phyloP scores from a whole-genome alignment of 345 rosid species.

The Chamaenerion angustifolium region DNA sequence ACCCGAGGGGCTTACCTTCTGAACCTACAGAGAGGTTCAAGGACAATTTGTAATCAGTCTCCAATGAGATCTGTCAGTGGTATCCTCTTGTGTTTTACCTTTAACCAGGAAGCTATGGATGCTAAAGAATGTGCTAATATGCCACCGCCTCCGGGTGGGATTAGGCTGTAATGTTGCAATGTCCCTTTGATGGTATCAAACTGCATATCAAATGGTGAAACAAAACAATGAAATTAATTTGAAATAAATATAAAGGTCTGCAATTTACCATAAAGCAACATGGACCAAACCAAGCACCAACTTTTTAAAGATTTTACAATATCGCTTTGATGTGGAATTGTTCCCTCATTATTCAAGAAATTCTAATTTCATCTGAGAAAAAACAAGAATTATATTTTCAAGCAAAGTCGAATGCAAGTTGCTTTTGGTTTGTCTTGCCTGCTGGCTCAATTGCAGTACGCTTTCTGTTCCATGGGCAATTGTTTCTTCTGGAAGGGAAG shows the following conservation, averaged over 20 bases:
- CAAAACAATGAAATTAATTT: not conserved
- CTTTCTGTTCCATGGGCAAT: constrained; percentile 60
- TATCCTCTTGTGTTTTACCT: constrained; percentile 25
- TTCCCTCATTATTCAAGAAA: too few species aligned
- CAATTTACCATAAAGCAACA: not conserved
- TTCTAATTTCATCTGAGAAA: too few species aligned
- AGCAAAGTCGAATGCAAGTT: too few species aligned
- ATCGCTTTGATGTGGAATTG: too few species aligned
- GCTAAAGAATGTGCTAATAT: constrained; percentile 73
- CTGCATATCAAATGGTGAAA: constrained; percentile 20
- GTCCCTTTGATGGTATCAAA: constrained; percentile 69
- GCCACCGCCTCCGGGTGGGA: constrained; percentile 87
- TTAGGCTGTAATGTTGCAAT: constrained; percentile 71
- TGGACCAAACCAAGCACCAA: not conserved
- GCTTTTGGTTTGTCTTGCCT: constrained; percentile 23
- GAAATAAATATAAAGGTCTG: too few species aligned
- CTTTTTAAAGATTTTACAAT: too few species aligned
- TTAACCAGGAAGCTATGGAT: constrained; percentile 66
- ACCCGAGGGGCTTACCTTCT: constrained; percentile 46
- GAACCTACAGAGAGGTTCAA: constrained; percentile 27
- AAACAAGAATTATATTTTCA: too few species aligned
- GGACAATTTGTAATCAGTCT: not conserved
- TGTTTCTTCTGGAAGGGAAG: constrained; percentile 87
- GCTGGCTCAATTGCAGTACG: constrained; percentile 54
- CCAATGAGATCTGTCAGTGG: too few species aligned